Base-by-base conservation (phyloP, 129 eudicot genomes). In the Silybum marianum region DNA sequence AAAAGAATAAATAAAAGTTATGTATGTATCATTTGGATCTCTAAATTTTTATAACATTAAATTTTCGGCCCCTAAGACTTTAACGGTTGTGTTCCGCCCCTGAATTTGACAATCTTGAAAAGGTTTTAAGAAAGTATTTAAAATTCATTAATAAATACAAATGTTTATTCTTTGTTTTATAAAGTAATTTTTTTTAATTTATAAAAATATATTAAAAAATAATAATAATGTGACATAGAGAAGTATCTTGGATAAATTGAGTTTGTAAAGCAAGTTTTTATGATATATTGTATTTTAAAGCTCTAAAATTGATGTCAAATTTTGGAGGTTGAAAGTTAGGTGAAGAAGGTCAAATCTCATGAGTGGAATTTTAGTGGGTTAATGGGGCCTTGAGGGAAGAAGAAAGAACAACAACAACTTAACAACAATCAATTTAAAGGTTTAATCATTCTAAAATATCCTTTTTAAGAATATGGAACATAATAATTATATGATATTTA, bases 321-420 rank as follows among this genome's bases (percentile, higher is more conserved):
- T 65, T 69, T 79, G 71, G 76, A 79, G 76, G 70, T 70, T 69
- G 69, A 79, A 69, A 79, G 75, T 79, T 46, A 16, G 76, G 72
- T 79, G 48, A 79, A 38, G 82, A 79, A 79, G 82, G 82, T 79
- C 82, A 69, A 79, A 79, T 46, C 82, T 79, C 54, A 79, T 79
- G 76, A 79, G 76, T 79, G 82, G 34, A 18, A 24, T 69, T 69
- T 25, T 79, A 79, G 82, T 79, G 82, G 82, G 69, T 79, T 79
- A 69, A 79, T 79, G 76, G 75, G 76, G 54, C 82, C 75, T 79
- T 78, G 19, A 68, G 51, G 66, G 9, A 65, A 22, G 76, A 72
- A 72, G 76, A 38, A 72, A 70, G 46, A 70, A 28, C 74, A 60
- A 65, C 24, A 77, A 23, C 80, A 76, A 76, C 30, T 21, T n/a